Base-by-base conservation (phyloP, 1,139 yeast species). In the Maudiozyma humilis region DNA sequence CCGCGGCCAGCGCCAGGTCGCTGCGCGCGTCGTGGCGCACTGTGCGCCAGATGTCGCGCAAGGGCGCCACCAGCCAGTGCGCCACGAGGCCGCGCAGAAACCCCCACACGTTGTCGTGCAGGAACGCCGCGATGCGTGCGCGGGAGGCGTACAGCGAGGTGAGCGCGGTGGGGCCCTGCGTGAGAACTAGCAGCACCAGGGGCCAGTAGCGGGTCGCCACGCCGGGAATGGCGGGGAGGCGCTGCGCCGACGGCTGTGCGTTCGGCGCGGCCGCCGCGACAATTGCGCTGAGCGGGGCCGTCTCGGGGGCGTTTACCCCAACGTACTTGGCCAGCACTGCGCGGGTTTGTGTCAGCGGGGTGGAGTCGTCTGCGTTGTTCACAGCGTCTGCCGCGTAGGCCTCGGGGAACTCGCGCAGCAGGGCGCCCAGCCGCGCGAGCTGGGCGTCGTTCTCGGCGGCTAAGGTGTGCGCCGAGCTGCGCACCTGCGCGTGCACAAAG, bases 51-150 rank as follows among this genome's bases (percentile, higher is more conserved):
- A 91, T 82, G 53, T 84, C 82, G 40, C 69, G 68, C n/a, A 85
- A 59, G 1, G 98, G 97, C 42, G 75, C 75, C 27, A 86, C 66
- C 3, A 91, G 73, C 96, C 97, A 89, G 61, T 89, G 87, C 34
- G 69, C 67, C 69, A 80, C 76, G 52, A 89, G 81, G 1, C 93
- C 87, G 36, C 61, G 57, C 1, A 72, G 58, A 0, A 95, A 83
- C 32, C 80, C 87, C 19, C 79, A 62, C 3, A 85, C 63, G 47
- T 82, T 81, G 38, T 68, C 67, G 47, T 69, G 67, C 41, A 78
- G 49, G 82, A 91, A 87, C 1, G 68, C 57, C 1, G 68, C 48
- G 12, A 86, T 75, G 16, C 70, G 72, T 10, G 63, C 66, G 51
- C 81, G 67, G 51, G 82, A 6, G 10, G 8, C 10, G 27, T 23